Evolutionary conservation across 257 asterid genomes (phyloP), one percentile per base, ranked within the genome.

Genomic region (Solanum sitiens): DNA sequence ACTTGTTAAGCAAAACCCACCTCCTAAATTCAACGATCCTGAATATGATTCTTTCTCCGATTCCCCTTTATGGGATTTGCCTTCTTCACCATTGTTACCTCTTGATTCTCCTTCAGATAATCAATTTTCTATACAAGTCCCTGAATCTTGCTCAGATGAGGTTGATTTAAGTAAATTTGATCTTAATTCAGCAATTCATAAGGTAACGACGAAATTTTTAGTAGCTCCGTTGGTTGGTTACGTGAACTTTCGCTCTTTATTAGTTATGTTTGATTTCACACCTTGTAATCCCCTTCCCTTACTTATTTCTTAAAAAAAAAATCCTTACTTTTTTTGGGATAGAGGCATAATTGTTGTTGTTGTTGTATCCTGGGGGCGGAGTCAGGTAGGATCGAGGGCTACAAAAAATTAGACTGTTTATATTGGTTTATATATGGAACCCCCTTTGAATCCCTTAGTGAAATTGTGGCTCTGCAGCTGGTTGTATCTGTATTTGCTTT

Each of bases 1-100:
- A 18, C 94, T 97, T 87, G 71, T 90, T 9, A 93, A 92, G 91
- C 96, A 94, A 91, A 90, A 84, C 45, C 99, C 94, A 87, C 98
- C 98, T 15, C 92, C 94, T 10, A 91, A 92, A 90, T 95, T 97
- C 93, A 87, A 92, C 87, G 97, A 97, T 88, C 91, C 95, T 1
- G 98, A 97, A 39, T 95, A 97, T 86, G 98, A 95, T 91, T 92
- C 94, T 45, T 93, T 91, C 85, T 91, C 86, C 21, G 99, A 97
- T 92, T 94, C 98, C 72, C 93, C 91, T 77, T 95, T 97, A 33
- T 97, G 98, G 99, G 99, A 97, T 91, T 92, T 97, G 92, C 99
- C 98, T 70, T 93, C 92, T 70, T 87, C 91, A 2, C 90, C 89
- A 67, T 91, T 97, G 80, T 87, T 89, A 80, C 89, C 85, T 67